Evolutionary conservation across 306 rosid genomes (phyloP).

Genomic region (Corylus heterophylla): DNA sequence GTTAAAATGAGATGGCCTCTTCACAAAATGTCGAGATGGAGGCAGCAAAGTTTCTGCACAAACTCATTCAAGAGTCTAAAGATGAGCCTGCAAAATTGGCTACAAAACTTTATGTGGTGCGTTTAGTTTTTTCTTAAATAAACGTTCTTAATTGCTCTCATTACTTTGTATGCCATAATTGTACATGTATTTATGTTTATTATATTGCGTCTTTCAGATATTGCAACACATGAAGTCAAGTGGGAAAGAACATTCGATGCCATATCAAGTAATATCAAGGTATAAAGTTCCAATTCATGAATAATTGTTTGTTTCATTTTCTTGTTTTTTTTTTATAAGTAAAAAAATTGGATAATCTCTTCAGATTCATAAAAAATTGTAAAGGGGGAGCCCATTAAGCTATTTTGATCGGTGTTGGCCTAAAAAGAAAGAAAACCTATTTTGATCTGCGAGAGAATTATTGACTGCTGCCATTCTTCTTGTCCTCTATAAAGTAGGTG

Average conservation of each 20-base stretch:
- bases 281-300: conserved; percentile 21
- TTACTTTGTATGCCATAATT: conserved; percentile 17
- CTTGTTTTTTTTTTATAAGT: background rate
- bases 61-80: conserved; percentile 95
- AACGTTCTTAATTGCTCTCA: background rate
- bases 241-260: conserved; percentile 98
- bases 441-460: conserved; percentile 2
- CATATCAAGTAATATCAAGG: conserved; percentile 99
- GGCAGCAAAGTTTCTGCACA: conserved; percentile 98
- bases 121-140: conserved; percentile 36
- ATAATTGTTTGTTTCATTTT: background rate
- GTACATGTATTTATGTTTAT: conserved; percentile 13
- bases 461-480: conserved; percentile 4
- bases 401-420: background rate
- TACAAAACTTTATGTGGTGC: conserved; percentile 89
- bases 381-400: background rate
- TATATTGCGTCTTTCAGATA: conserved; percentile 59
- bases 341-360: background rate
- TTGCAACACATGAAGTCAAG: conserved; percentile 98
- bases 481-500: background rate
- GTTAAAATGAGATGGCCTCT: conserved; percentile 71
- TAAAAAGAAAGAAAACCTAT: background rate
- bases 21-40: conserved; percentile 94
- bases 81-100: conserved; percentile 98
- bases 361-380: background rate